Evolutionary conservation across 2,329 filamentous ascomycete species (phyloP).

Genomic region (Neonectria hederae): DNA sequence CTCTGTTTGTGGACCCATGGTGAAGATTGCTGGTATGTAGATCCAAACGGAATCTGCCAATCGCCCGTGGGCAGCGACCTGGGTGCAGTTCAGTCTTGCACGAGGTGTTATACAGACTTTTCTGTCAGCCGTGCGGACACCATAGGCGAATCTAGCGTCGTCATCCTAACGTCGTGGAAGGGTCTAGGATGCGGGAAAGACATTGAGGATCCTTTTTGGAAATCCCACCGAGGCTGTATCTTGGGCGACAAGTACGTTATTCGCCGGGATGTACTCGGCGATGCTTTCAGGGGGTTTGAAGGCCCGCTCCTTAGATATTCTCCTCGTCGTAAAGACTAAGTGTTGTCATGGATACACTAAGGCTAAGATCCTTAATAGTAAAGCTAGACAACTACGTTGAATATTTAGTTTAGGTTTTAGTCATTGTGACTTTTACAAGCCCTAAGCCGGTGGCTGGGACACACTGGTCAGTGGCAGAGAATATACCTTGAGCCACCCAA

Average conservation of each 20-base stretch:
- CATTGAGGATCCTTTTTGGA: neutral
- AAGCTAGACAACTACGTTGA: no score
- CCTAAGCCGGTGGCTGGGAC: neutral
- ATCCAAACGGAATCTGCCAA: neutral
- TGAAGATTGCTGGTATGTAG: neutral
- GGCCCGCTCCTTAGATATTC: neutral
- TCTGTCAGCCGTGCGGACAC: neutral
- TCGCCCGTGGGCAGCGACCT: neutral
- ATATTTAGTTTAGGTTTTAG: no score
- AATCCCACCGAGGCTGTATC: neutral
- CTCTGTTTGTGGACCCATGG: neutral
- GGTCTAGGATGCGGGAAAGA: neutral
- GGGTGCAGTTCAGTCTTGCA: neutral
- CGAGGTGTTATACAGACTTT: neutral
- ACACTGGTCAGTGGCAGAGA: no score
- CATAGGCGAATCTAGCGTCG: neutral
- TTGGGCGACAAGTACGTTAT: neutral
- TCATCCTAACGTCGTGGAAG: neutral
- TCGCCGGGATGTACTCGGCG: neutral
- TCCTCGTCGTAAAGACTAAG: neutral
- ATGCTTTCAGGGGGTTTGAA: neutral
- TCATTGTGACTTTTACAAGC: no score
- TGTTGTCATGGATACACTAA: no score
- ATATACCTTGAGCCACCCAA: constrained; percentile 24
- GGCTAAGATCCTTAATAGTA: no score